phyloP scores from a whole-genome alignment of 2,329 filamentous ascomycete genomes.

The Exophiala oligosperma region DNA sequence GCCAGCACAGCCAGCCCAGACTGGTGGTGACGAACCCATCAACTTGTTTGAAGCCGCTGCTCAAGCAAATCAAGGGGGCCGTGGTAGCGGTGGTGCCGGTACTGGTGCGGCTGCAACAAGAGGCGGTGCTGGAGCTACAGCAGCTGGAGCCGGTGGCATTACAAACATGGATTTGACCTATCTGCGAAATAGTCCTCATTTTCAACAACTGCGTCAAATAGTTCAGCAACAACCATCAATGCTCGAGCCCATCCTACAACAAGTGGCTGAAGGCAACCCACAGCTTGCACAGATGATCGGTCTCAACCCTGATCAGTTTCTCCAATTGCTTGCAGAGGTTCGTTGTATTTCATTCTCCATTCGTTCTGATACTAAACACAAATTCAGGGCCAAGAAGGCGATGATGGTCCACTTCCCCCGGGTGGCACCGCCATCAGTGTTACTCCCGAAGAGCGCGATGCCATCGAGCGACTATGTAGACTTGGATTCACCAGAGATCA shows the following conservation, averaged over 20 bases:
- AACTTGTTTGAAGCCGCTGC: slow-evolving; percentile 94
- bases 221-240: slow-evolving; percentile 98
- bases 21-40: slow-evolving; percentile 62
- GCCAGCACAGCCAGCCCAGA: slow-evolving; percentile 37
- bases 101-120: slow-evolving; percentile 26
- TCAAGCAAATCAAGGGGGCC: slow-evolving; percentile 59
- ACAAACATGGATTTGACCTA: slow-evolving; percentile 84
- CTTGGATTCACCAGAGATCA: slow-evolving; percentile 91
- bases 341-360: neutral
- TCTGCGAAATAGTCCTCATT: slow-evolving; percentile 91
- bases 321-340: slow-evolving; percentile 78
- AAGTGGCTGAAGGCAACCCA: slow-evolving; percentile 92
- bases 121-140: slow-evolving; percentile 45
- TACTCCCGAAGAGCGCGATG: slow-evolving; percentile 93
- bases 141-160: slow-evolving; percentile 46
- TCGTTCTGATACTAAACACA: slow-evolving; percentile 3
- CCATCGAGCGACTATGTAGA: slow-evolving; percentile 93
- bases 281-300: slow-evolving; percentile 91
- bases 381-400: slow-evolving; percentile 65
- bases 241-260: slow-evolving; percentile 96
- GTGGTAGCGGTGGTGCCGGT: slow-evolving; percentile 11
- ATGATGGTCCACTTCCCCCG: slow-evolving; percentile 68
- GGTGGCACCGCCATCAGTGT: slow-evolving; percentile 88
- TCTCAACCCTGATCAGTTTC: slow-evolving; percentile 88
- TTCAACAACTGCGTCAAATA: slow-evolving; percentile 94